Conservation (phyloP, 768 basidiomycete genomes). For the Naganishia vaughanmartiniae region DNA sequence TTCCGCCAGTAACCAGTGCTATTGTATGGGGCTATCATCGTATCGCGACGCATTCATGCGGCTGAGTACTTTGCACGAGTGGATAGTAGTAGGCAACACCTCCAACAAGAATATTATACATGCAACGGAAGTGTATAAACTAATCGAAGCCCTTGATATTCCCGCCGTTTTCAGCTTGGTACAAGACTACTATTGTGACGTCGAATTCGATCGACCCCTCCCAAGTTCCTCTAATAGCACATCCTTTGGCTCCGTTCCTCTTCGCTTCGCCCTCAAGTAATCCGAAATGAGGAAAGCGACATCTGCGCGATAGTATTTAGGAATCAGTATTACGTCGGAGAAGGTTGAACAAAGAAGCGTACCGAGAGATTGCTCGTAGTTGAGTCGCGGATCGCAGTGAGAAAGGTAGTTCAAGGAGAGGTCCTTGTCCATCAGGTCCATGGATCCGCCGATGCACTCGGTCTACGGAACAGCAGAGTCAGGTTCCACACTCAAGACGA, state of each 20-base stretch:
- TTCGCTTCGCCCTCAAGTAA: constrained; percentile 68
- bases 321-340: background rate
- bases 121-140: no score
- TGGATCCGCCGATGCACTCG: constrained; percentile 93
- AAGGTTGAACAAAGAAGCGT: constrained; percentile 45
- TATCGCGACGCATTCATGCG: no score
- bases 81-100: no score
- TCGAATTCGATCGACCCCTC: constrained; percentile 33
- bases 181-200: background rate
- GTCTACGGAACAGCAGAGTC: constrained; percentile 55
- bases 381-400: constrained; percentile 90
- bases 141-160: background rate
- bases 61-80: no score
- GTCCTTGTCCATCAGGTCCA: constrained; percentile 86
- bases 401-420: constrained; percentile 87
- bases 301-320: constrained; percentile 54
- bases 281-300: constrained; percentile 83
- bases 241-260: constrained; percentile 47
- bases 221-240: constrained; percentile 43
- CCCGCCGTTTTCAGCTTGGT: background rate
- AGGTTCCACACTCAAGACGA: background rate
- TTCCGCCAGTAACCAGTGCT: no score
- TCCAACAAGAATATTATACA: background rate
- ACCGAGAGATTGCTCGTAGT: constrained; percentile 94
- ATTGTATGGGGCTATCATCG: no score